Evolutionary conservation across 2,329 filamentous ascomycete genomes (phyloP), one percentile per base, ranked within the genome.

Genomic region (Sclerotiophoma versabilis): DNA sequence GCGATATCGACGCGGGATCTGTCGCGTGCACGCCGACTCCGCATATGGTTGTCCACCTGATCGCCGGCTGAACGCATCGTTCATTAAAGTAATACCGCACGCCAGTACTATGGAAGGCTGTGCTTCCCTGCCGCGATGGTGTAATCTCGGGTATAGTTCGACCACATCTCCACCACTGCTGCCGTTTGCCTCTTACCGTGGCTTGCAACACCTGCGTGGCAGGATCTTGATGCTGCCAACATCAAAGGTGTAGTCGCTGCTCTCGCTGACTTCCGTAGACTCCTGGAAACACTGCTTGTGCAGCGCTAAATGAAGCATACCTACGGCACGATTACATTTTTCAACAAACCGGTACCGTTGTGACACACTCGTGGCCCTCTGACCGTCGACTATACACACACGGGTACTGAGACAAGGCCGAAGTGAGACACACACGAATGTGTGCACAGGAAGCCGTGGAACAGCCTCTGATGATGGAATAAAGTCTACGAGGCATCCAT

Each of bases 1-100:
- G 39, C 39, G 32, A 38, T 38, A 30, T 37, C 29, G 42, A 53
- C 30, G 49, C 49, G 43, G 47, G 43, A n/a, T 20, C 14, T 33
- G 29, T 23, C 26, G 32, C 19, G 23, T 53, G 43, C 30, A 10
- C 37, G 17, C 50, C 37, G 43, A 42, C n/a, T 32, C 25, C 43
- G 37, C 44, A 32, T 23, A 5, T 22, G 8, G 27, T 19, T 15
- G 29, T 4, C 9, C 17, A 20, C 27, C 23, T 20, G 20, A 17
- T 19, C 22, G 23, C 14, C 30, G 38, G 47, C 38, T 49, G 26
- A 25, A 39, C 14, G 45, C 45, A 29, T 38, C 17, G 9, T n/a
- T n/a, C 19, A 32, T 12, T 14, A 15, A 34, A 5, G 12, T 17
- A 15, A 15, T 42, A 12, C 34, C 39, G 39, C 48, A 44, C 22